These are phyloP conservation scores for Pleurotus djamor DNA, from an alignment of 768 basidiomycete genomes.

Conservation along the genomic window DNA sequence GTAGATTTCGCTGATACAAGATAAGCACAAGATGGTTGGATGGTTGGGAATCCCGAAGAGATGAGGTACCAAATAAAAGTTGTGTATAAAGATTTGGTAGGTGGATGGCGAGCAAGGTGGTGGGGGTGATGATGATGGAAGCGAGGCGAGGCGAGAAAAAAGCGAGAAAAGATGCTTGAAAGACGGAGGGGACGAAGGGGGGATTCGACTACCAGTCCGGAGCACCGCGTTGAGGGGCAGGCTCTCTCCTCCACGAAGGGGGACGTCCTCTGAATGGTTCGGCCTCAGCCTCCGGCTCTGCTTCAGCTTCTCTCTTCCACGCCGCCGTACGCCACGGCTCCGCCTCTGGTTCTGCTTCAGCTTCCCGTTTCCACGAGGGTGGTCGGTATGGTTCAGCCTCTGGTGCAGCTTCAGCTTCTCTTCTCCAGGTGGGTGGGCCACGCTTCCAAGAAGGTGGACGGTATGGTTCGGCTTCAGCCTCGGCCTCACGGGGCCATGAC, in stretches of 20 bases:
- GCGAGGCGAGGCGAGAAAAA: no score
- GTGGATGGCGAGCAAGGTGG: no score
- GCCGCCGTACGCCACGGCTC: not conserved
- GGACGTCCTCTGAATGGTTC: not conserved
- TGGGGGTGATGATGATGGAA: no score
- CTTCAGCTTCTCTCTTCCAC: slow-evolving; percentile 1
- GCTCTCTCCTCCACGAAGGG: not conserved
- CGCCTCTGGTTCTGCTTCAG: not conserved
- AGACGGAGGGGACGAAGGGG: no score
- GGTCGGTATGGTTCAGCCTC: not conserved
- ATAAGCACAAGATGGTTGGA: no score
- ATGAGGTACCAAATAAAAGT: no score
- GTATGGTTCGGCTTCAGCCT: not conserved
- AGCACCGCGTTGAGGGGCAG: no score
- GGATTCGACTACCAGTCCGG: no score
- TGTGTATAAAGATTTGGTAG: no score
- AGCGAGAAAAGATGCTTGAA: no score
- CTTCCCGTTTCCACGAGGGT: slow-evolving; percentile 2
- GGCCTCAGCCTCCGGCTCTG: not conserved
- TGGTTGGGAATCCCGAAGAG: no score
- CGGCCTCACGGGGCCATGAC: not conserved
- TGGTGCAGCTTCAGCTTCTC: not conserved
- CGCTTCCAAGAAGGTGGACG: not conserved
- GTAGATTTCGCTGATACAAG: no score
- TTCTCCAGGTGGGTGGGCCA: not conserved